A percentile compares a stretch with the other conserved stretches of the same genome.
phyloP scores from a whole-genome alignment of 2,329 filamentous ascomycete genomes.

The Epichloe sp. region DNA sequence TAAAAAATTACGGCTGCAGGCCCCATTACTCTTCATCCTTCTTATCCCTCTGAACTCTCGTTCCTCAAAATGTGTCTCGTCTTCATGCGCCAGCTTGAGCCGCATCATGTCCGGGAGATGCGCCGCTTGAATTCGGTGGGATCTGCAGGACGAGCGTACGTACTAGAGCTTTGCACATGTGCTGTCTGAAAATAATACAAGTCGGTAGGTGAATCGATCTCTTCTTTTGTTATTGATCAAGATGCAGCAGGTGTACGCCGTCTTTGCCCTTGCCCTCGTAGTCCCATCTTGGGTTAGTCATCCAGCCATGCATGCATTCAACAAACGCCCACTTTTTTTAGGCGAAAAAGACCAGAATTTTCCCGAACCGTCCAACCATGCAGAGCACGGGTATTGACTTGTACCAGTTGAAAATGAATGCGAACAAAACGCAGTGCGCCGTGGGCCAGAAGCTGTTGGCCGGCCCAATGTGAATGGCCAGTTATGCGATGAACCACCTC shows the following conservation, averaged over 20 bases:
- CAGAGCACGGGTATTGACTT: neutral
- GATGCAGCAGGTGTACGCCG: neutral
- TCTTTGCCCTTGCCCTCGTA: neutral
- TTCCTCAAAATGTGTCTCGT: neutral
- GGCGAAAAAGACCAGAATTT: neutral
- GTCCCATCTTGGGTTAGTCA: slow-evolving; percentile 1
- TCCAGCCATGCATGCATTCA: neutral
- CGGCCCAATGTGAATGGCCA: neutral
- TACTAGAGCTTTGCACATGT: too few relatives aligned
- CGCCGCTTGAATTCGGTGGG: neutral
- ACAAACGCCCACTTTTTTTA: neutral
- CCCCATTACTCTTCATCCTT: neutral
- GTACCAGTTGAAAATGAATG: neutral
- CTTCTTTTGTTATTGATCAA: neutral
- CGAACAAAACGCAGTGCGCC: neutral
- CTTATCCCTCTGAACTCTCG: neutral
- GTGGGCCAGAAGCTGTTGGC: neutral
- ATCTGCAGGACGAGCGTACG: too few relatives aligned
- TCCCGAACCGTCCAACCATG: neutral
- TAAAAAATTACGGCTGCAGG: neutral
- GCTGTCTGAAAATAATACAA: neutral
- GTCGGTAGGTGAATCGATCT: neutral
- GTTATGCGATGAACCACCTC: neutral
- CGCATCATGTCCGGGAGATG: neutral
- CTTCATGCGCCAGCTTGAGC: neutral